A percentile compares a stretch with the other conserved stretches of the same genome.
Conservation (phyloP, 108 stramenopile species). For the Nannochloropsis salina region DNA sequence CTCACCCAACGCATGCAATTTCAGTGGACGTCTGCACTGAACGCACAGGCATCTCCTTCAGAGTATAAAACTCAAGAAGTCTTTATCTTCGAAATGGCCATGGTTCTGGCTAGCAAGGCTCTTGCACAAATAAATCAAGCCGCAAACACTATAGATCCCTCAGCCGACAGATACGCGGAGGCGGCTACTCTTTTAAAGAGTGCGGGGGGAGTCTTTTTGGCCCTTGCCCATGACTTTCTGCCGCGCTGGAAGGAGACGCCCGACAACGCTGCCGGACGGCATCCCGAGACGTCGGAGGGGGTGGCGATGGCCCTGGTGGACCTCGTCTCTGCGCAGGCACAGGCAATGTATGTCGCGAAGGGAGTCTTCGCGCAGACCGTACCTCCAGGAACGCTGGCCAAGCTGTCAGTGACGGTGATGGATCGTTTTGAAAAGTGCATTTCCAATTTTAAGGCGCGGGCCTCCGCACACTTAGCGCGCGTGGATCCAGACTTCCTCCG, state of each 20-base stretch:
- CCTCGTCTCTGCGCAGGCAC: background rate
- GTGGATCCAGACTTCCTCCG: background rate
- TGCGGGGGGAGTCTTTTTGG: constrained; percentile 8
- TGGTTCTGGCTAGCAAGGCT: background rate
- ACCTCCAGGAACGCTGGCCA: background rate
- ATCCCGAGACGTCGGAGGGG: background rate
- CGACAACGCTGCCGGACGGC: background rate
- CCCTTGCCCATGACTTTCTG: background rate
- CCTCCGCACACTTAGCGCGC: background rate
- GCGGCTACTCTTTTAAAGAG: background rate
- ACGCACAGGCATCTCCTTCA: background rate
- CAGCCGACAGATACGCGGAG: background rate
- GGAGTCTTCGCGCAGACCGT: background rate
- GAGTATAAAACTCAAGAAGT: constrained; percentile 16
- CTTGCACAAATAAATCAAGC: background rate
- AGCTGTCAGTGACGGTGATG: background rate
- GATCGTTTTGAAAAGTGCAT: background rate
- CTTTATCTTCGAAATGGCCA: constrained; percentile 15
- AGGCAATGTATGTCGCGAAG: background rate
- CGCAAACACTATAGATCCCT: background rate
- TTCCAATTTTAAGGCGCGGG: background rate
- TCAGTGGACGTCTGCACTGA: background rate
- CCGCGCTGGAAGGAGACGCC: background rate
- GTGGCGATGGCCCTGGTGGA: background rate
- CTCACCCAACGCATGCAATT: constrained; percentile 8